Evolutionary conservation across 1,139 yeast genomes (phyloP).

Genomic region (Blastobotrys indianensis): DNA sequence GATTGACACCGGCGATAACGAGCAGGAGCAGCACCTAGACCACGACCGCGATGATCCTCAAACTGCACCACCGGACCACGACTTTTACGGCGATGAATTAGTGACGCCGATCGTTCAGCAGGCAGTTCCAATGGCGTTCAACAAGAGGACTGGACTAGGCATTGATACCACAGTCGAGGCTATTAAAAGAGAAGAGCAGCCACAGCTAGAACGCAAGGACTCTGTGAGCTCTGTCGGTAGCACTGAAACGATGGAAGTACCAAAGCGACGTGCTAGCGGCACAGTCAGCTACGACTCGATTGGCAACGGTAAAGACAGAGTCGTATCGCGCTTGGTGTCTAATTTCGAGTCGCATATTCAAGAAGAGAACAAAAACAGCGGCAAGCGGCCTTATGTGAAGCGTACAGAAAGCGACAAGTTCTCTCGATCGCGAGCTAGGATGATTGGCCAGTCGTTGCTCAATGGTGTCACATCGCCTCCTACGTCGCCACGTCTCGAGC

Average conservation of each 20-base stretch:
- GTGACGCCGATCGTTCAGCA: conserved; percentile 11
- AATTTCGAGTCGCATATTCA: conserved; percentile 23
- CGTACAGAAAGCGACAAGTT: conserved; percentile 4
- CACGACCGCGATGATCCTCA: no score
- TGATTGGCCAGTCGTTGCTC: conserved; percentile 13
- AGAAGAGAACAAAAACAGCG: conserved; percentile 1
- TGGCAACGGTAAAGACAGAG: conserved; percentile 17
- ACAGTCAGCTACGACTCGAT: conserved; percentile 16
- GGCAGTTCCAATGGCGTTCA: conserved; percentile 11
- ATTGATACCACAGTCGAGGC: conserved; percentile 3
- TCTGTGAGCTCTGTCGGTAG: background rate
- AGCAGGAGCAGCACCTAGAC: no score
- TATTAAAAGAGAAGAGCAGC: background rate
- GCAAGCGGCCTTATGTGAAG: background rate
- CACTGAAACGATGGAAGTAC: background rate
- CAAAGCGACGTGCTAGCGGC: conserved; percentile 15
- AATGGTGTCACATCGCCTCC: conserved; percentile 15
- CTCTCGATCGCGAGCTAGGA: conserved; percentile 13
- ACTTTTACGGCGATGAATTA: conserved; percentile 23
- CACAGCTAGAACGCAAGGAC: background rate
- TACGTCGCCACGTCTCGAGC: conserved; percentile 4
- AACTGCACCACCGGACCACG: background rate
- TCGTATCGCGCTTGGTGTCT: conserved; percentile 23
- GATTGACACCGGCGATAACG: no score
- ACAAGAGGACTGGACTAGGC: conserved; percentile 4